These are phyloP conservation scores for Penicillium expansum DNA, from an alignment of 2,329 filamentous ascomycete species.

Conservation along the genomic window DNA sequence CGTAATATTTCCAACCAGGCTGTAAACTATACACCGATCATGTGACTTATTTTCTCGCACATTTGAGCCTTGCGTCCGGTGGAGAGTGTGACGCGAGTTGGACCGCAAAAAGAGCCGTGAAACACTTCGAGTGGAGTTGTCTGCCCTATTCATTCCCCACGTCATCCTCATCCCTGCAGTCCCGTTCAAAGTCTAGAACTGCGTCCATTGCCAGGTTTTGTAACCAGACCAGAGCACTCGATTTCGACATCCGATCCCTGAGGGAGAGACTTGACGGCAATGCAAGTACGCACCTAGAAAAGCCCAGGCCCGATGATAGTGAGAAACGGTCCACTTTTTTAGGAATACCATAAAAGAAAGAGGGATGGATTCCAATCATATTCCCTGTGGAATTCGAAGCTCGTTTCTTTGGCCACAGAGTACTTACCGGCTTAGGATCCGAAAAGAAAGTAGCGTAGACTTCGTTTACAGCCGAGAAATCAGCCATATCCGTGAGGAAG, in stretches of 20 bases:
- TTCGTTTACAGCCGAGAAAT: constrained; percentile 73
- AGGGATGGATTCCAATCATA: background rate
- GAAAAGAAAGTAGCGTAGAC: constrained; percentile 56
- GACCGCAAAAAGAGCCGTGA: no score
- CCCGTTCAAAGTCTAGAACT: constrained; percentile 18
- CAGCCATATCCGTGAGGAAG: constrained; percentile 62
- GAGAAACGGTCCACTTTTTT: background rate
- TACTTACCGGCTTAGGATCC: constrained; percentile 28
- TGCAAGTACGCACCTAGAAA: constrained; percentile 41
- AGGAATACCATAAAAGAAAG: background rate
- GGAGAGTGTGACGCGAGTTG: no score
- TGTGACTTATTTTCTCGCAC: constrained; percentile 1
- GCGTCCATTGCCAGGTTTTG: constrained; percentile 6
- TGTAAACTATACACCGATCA: constrained; percentile 9
- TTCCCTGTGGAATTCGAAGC: background rate
- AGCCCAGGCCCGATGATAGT: background rate
- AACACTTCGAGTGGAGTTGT: background rate
- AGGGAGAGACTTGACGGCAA: constrained; percentile 53
- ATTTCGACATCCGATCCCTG: constrained; percentile 54
- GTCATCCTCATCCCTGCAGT: background rate
- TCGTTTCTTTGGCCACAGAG: background rate
- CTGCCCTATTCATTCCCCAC: background rate
- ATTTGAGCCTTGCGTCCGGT: background rate
- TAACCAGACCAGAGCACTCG: constrained; percentile 49
- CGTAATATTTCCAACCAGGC: background rate